phyloP scores from a whole-genome alignment of 2,329 filamentous ascomycete genomes.

The Macrophomina phaseolina region DNA sequence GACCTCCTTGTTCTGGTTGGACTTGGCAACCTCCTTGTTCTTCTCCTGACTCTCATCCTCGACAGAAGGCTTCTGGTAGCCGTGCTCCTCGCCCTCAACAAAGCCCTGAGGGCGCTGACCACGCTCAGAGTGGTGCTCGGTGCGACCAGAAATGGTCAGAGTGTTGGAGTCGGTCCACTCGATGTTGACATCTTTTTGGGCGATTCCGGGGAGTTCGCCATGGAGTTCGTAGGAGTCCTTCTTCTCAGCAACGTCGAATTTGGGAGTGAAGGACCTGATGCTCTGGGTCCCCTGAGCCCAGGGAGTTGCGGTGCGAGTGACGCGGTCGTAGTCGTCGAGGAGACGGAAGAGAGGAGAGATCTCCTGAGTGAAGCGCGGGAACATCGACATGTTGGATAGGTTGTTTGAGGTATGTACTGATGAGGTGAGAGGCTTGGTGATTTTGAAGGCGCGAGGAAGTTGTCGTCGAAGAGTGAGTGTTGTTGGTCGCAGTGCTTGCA shows the following conservation, averaged over 20 bases:
- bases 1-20: constrained; percentile 45
- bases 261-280: constrained; percentile 70
- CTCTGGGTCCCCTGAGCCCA: constrained; percentile 33
- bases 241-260: constrained; percentile 78
- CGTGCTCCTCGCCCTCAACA: constrained; percentile 52
- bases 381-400: constrained; percentile 47
- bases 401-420: constrained; percentile 32
- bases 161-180: constrained; percentile 81
- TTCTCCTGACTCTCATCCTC: constrained; percentile 60
- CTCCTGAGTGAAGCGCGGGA: constrained; percentile 48
- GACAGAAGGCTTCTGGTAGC: constrained; percentile 62
- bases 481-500: constrained; percentile 45
- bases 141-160: constrained; percentile 71
- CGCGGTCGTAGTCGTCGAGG: constrained; percentile 53
- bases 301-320: constrained; percentile 37
- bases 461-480: constrained; percentile 32
- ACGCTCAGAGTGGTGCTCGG: constrained; percentile 67
- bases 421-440: constrained; percentile 35
- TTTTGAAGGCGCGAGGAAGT: constrained; percentile 41
- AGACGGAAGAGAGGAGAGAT: constrained; percentile 54
- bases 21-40: constrained; percentile 36
- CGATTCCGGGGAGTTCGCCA: constrained; percentile 78
- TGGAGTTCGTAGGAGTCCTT: constrained; percentile 74
- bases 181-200: constrained; percentile 75
- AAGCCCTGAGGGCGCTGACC: constrained; percentile 56